Conservation (phyloP, 139 green algal genomes). For the Desmodesmus armatus region DNA sequence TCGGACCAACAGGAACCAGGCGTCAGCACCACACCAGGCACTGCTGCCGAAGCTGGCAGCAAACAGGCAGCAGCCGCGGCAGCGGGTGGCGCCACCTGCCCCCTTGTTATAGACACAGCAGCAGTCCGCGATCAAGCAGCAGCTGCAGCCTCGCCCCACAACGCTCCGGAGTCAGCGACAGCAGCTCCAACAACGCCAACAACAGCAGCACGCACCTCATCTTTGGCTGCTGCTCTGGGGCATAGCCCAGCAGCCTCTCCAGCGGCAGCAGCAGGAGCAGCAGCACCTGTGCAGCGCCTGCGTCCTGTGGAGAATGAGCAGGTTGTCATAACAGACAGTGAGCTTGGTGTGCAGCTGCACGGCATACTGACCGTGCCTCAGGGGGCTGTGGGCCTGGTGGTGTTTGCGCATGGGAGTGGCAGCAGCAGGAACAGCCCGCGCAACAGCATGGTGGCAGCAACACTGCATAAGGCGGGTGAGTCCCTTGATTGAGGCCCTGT, state of each 20-base stretch:
- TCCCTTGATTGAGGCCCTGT: background rate
- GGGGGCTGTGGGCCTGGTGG: constrained; percentile 14
- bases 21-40: too few species aligned
- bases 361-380: constrained; percentile 21
- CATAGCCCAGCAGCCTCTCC: constrained; percentile 6
- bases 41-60: background rate
- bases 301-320: background rate
- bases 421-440: constrained; percentile 48
- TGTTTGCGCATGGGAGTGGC: constrained; percentile 52
- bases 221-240: background rate
- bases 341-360: background rate
- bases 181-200: background rate
- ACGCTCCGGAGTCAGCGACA: background rate
- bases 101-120: background rate
- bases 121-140: background rate
- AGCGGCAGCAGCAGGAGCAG: constrained; percentile 29
- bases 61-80: background rate
- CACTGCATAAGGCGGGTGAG: constrained; percentile 40
- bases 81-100: background rate
- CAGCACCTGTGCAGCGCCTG: background rate
- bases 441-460: constrained; percentile 38
- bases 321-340: background rate
- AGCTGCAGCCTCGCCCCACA: background rate
- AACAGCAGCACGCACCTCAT: background rate
- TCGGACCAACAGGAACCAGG: too few species aligned